Base-by-base conservation (phyloP, 768 basidiomycete genomes). In the Boletus eberwhitei region DNA sequence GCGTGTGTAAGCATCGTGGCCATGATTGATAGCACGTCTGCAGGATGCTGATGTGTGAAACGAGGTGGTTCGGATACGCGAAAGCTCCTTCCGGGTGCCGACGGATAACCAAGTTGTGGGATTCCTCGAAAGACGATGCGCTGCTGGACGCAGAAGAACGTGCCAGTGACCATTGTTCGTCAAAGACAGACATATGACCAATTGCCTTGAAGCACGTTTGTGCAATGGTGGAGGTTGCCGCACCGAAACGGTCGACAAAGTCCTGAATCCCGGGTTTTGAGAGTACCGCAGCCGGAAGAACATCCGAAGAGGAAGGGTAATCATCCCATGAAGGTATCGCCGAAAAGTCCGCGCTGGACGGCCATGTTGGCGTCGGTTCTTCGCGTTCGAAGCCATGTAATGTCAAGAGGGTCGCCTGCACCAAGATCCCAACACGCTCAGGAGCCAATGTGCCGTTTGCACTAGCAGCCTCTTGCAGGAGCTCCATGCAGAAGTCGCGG, bases 11-110 rank as follows among this genome's bases (percentile, higher is more conserved):
- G 62, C 84, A 88, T 3, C 94, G 83, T 0, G 94, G 94, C 85
- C 93, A 88, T 6, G 89, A 81, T 55, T 88, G 86, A 68, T 93
- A 88, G 64, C 87, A 84, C 0, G 86, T 82, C 60, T 87, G 82
- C 5, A 95, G 77, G 34, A 94, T 75, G 48, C 75, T 80, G 61
- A 97, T 83, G 53, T 86, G 83, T 0, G 89, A 77, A 17, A 74
- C 70, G 11, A 81, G 75, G 49, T 77, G 74, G 21, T 74, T 75
- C 14, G 89, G 82, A 68, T 93, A 96, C 6, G 85, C 85, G 24
- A 89, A 74, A 19, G 74, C 70, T 5, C 79, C 75, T 63, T 87
- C 85, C 0, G 77, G 73, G 65, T 93, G 90, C 24, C 84, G 81
- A 35, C 88, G 81, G 19, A 89, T 77, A 46, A 87, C 70, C 47